Evolutionary conservation across 106 monocot species (phyloP), one percentile per base, ranked within the genome.

Genomic region (Hemerocallis citrina): DNA sequence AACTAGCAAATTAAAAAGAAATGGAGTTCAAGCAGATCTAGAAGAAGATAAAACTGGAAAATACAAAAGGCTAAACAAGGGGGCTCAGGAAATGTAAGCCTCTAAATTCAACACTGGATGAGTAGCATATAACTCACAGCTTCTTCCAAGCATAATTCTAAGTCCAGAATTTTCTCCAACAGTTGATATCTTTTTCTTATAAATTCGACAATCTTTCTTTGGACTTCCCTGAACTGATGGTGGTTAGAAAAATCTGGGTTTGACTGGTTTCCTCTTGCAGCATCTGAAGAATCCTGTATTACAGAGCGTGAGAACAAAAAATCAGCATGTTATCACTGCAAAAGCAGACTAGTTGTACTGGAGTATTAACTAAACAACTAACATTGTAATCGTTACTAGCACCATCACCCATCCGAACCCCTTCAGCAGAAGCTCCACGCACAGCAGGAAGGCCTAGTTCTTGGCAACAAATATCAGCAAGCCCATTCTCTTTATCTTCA

Each of bases 121-220:
- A n/a, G n/a, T n/a, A n/a, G n/a, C n/a, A 33, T 16, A 59, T 59
- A 49, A 58, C 82, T 70, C 71, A 86, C 81, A 38, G 30, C 56
- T 60, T 68, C 68, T 30, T 75, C 52, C 42, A 63, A 70, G 41
- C 74, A 64, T 41, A 73, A 62, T 72, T 96, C 96, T 6, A 74
- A 55, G 54, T 88, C 77, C 59, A 98, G 58, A 34, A 74, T 73
- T 68, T 80, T 98, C 63, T 98, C 98, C 66, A 98, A 42, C 55
- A 98, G 69, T 65, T 82, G 75, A 75, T 85, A 88, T 74, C 92
- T 79, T 63, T 92, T 98, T 52, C 79, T 81, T 67, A 92, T 75
- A 42, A 88, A 91, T 35, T 98, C 98, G 33, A 82, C 84, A 63
- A 92, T 71, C 73, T 81, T 84, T 82, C 82, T 92, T 57, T 89